Base-by-base conservation (phyloP, 352 stramenopile genomes). In the Phytophthora sojae region DNA sequence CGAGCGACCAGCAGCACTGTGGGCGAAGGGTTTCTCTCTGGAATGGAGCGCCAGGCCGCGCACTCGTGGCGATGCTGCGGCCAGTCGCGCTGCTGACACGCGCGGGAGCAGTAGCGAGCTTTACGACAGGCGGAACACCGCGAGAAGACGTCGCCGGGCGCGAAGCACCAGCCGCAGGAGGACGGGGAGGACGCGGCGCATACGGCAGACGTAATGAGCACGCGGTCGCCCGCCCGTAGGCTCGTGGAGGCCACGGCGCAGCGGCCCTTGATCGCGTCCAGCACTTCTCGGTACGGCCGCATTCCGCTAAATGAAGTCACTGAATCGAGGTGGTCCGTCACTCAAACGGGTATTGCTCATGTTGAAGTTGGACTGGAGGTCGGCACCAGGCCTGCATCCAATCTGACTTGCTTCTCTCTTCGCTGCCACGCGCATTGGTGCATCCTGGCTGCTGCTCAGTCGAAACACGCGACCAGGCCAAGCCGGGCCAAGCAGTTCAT, bases 71-170 rank as follows among this genome's bases (percentile, higher is more conserved):
- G 73, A 62, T 95, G 85, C 32, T 53, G 56, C 5, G 61, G 25
- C 87, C 85, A 95, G 58, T 93, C 87, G 25, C 30, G 64, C 49
- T 85, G 81, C 66, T 93, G 87, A 68, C 87, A 95, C 12, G n/a
- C 25, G 25, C 83, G 83, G 30, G 77, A 87, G 69, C 87, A 95
- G 55, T 93, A 95, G 35, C 80, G 75, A 74, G 82, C 71, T 44
- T 70, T 72, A n/a, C 78, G 76, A 57, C 85, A 95, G 45, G 85
- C 79, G 52, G 82, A 71, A 54, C 87, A 95, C 39, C 79, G 76
- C 44, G 65, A 80, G 9, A 86, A 67, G 23, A 63, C 12, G 17
- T 53, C 26, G 52, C 69, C 52, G 35, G 57, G 5, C 11, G 47
- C 26, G 26, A 92, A 84, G 67, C 86, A 93, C 77, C 72, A 86